Evolutionary conservation across 2,329 filamentous ascomycete species (phyloP).

Genomic region (Xylariaceae sp.): DNA sequence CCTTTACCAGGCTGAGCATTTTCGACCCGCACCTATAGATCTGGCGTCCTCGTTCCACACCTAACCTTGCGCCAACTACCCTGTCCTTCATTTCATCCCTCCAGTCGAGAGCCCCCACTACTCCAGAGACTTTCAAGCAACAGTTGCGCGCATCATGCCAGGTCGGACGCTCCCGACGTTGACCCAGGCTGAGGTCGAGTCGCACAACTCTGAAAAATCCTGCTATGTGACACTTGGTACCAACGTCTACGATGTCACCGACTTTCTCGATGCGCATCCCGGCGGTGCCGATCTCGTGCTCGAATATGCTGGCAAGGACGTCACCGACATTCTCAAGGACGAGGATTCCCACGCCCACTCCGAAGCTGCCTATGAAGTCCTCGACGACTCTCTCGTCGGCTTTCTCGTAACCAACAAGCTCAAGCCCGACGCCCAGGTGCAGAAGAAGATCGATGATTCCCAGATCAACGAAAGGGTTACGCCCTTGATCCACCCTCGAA

Average conservation of each 20-base stretch:
- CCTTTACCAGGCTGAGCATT: no score
- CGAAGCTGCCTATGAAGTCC: slow-evolving; percentile 90
- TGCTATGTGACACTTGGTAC: slow-evolving; percentile 90
- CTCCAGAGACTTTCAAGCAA: background rate
- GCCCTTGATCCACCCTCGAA: slow-evolving; percentile 53
- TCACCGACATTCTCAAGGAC: slow-evolving; percentile 78
- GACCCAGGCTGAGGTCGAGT: slow-evolving; percentile 72
- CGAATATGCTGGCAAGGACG: slow-evolving; percentile 85
- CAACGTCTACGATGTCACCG: slow-evolving; percentile 92
- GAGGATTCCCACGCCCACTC: slow-evolving; percentile 78
- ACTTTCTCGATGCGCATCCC: slow-evolving; percentile 85
- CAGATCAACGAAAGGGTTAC: slow-evolving; percentile 32
- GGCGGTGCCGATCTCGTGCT: slow-evolving; percentile 85
- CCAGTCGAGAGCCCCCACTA: no score
- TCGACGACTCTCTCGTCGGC: slow-evolving; percentile 82
- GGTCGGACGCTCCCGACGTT: slow-evolving; percentile 79
- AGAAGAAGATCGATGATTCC: slow-evolving; percentile 31
- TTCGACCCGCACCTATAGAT: no score
- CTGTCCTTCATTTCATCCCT: no score
- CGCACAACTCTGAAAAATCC: slow-evolving; percentile 74
- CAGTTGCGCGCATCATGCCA: slow-evolving; percentile 57
- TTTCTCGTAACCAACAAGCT: slow-evolving; percentile 65
- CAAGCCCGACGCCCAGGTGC: slow-evolving; percentile 32
- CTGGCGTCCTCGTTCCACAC: no score
- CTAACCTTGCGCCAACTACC: no score